Evolutionary conservation across 2,329 filamentous ascomycete genomes (phyloP), one percentile per base, ranked within the genome.

Genomic region (Ascochyta clinopodiicola): DNA sequence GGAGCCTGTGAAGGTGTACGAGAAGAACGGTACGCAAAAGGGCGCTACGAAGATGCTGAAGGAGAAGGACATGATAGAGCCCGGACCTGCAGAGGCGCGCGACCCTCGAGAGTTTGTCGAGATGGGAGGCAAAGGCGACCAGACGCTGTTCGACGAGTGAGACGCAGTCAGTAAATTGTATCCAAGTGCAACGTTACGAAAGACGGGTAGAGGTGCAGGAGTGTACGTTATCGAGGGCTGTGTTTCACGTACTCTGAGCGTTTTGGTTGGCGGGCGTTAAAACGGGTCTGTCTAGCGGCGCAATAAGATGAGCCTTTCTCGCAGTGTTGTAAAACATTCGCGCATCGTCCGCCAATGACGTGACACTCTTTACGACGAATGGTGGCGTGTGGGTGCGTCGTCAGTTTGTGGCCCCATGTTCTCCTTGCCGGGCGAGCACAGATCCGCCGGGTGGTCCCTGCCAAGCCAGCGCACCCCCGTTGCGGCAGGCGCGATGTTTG

Each of bases 121-220:
- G 59, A 84, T 96, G 80, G 94, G 94, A 35, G 92, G 92, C 15
- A 91, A 90, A 67, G 94, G 92, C 5, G 94, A 98, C 68, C 86
- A 92, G 74, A 80, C 84, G 38, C 81, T 97, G 13, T 97, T 88
- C 71, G 65, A 65, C 10, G 85, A 84, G 27, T 56, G 42, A 56
- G 32, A 17, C 88, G 91, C 31, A 22, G n/a, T 15, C 5, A 34
- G 22, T 24, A 6, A 6, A 4, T 24, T 19, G 24, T 21, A 6
- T 22, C 13, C n/a, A 21, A 21, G n/a, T 7, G 40, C 22, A 24
- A 22, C 29, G 15, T 21, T 44, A 15, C 38, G 35, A 37, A 55
- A 44, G 48, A 47, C 32, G 25, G 47, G 9, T 27, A 44, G 44
- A 32, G 34, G n/a, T 25, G 27, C 8, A 12, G 43, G 13, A 40